phyloP scores from a whole-genome alignment of 2,329 filamentous ascomycete genomes.

The Allantophomopsis lycopodina region DNA sequence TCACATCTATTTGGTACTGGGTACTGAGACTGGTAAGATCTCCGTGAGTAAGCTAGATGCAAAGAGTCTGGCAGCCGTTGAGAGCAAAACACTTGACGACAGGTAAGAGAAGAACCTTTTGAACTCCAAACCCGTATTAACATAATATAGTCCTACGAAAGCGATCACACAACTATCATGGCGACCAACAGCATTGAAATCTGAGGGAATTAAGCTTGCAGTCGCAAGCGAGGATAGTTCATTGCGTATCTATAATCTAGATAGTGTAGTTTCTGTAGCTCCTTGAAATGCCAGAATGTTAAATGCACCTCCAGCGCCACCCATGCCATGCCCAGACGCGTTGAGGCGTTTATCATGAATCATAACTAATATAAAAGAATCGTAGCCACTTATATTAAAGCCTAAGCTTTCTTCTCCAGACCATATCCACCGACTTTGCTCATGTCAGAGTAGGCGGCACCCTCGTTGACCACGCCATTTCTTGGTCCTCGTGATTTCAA shows the following conservation, averaged over 20 bases:
- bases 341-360: neutral
- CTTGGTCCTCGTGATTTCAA: slow-evolving; percentile 67
- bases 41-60: slow-evolving; percentile 11
- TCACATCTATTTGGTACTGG: slow-evolving; percentile 34
- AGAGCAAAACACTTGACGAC: slow-evolving; percentile 5
- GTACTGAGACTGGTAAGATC: slow-evolving; percentile 32
- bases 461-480: slow-evolving; percentile 27
- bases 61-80: slow-evolving; percentile 15
- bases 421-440: slow-evolving; percentile 54
- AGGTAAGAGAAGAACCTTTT: slow-evolving; percentile 8
- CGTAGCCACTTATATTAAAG: neutral
- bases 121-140: slow-evolving; percentile 1
- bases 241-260: slow-evolving; percentile 36
- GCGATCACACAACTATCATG: slow-evolving; percentile 45
- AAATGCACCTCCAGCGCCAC: slow-evolving; percentile 11
- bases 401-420: slow-evolving; percentile 27
- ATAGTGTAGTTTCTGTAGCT: neutral
- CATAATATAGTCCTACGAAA: slow-evolving; percentile 19
- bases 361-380: neutral
- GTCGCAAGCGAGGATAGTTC: slow-evolving; percentile 42
- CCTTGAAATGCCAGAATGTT: slow-evolving; percentile 10
- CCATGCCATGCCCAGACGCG: slow-evolving; percentile 3
- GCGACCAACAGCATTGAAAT: slow-evolving; percentile 33
- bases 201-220: slow-evolving; percentile 11
- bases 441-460: slow-evolving; percentile 30